Conservation (phyloP, 352 stramenopile genomes). For the Globisporangium nodosum region DNA sequence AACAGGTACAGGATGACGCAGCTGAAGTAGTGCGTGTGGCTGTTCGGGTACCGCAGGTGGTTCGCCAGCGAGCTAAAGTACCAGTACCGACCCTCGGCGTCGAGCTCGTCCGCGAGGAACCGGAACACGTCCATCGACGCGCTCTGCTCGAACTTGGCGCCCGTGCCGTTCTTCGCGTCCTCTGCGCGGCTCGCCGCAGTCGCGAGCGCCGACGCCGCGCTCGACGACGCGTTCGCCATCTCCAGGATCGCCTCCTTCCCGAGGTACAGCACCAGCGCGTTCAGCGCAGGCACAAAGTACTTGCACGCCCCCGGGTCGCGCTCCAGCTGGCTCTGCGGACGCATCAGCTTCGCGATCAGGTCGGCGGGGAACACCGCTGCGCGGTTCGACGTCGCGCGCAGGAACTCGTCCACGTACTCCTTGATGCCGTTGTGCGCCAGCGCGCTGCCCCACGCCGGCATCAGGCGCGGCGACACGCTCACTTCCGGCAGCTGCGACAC, state of each 20-base stretch:
- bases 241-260: slow-evolving; percentile 82
- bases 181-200: slow-evolving; percentile 16
- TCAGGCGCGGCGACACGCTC: slow-evolving; percentile 89
- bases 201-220: slow-evolving; percentile 5
- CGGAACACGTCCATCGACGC: slow-evolving; percentile 93
- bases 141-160: slow-evolving; percentile 80
- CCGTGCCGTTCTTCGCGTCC: slow-evolving; percentile 19
- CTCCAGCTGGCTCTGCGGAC: slow-evolving; percentile 51
- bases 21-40: slow-evolving; percentile 99
- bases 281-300: slow-evolving; percentile 93
- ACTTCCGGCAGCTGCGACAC: slow-evolving; percentile 97
- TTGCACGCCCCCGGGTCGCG: slow-evolving; percentile 68
- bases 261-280: slow-evolving; percentile 84
- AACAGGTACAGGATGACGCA: slow-evolving; percentile 99
- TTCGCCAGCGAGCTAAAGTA: slow-evolving; percentile 98
- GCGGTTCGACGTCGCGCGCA: slow-evolving; percentile 85
- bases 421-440: slow-evolving; percentile 89
- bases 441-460: slow-evolving; percentile 93
- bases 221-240: slow-evolving; percentile 48
- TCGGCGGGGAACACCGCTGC: slow-evolving; percentile 86
- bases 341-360: slow-evolving; percentile 70
- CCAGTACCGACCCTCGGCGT: slow-evolving; percentile 95
- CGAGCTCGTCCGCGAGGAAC: slow-evolving; percentile 93
- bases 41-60: slow-evolving; percentile 98
- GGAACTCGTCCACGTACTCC: slow-evolving; percentile 94